Conservation (phyloP, 2,329 filamentous ascomycete genomes). For the Macroventuria anomochaeta region DNA sequence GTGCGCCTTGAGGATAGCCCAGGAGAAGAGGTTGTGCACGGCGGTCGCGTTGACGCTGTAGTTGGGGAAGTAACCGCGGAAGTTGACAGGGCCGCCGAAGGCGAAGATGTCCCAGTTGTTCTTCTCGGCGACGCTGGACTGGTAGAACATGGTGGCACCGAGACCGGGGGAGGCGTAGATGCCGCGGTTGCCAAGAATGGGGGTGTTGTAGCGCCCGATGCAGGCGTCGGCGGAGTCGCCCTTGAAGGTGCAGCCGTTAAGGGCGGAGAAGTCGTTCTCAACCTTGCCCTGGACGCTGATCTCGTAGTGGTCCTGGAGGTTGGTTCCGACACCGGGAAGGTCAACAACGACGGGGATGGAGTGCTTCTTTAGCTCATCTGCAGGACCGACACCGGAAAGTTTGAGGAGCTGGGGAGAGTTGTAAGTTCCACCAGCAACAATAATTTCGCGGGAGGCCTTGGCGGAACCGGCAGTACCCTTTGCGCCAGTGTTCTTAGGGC, state of each 20-base stretch:
- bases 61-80: conserved; percentile 63
- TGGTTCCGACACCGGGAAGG: conserved; percentile 68
- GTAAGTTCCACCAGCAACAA: conserved; percentile 59
- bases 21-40: conserved; percentile 57
- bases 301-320: conserved; percentile 69
- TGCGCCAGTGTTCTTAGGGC: conserved; percentile 42
- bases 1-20: conserved; percentile 66
- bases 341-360: conserved; percentile 63
- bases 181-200: conserved; percentile 54
- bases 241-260: conserved; percentile 52
- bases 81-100: conserved; percentile 62
- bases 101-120: conserved; percentile 63
- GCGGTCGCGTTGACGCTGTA: conserved; percentile 60
- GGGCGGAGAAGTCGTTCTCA: conserved; percentile 42
- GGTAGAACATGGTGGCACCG: conserved; percentile 56
- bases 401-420: conserved; percentile 70
- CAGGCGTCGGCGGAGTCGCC: conserved; percentile 54
- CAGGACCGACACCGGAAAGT: conserved; percentile 67
- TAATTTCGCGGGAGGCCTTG: conserved; percentile 42
- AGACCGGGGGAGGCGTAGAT: conserved; percentile 60
- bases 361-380: conserved; percentile 59
- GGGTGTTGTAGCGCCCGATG: conserved; percentile 52
- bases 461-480: conserved; percentile 48
- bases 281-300: conserved; percentile 56
- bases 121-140: conserved; percentile 52